phyloP scores from a whole-genome alignment of 1,139 yeast genomes.

The Hemisphaericaspora xylofermentans region DNA sequence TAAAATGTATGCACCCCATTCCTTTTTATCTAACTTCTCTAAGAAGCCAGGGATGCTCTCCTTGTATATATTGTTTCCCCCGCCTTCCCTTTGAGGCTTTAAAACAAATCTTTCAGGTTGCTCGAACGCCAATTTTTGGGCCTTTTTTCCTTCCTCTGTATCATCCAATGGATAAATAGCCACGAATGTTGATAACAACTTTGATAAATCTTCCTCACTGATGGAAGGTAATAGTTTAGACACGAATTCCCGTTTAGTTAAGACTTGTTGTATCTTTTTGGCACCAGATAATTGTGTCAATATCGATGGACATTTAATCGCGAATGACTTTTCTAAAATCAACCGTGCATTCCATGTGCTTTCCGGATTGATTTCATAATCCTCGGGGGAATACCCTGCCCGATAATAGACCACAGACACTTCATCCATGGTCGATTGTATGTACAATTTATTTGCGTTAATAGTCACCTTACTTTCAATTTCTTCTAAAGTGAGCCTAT shows the following conservation, averaged over 20 bases:
- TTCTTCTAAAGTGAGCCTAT: slow-evolving; percentile 67
- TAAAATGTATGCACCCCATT: slow-evolving; percentile 88
- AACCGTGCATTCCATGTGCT: slow-evolving; percentile 77
- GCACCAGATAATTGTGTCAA: slow-evolving; percentile 90
- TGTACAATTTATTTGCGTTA: slow-evolving; percentile 46
- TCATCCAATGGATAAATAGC: slow-evolving; percentile 82
- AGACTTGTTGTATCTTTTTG: slow-evolving; percentile 86
- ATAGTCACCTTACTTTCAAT: slow-evolving; percentile 44
- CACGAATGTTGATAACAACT: slow-evolving; percentile 68
- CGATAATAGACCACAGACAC: slow-evolving; percentile 87
- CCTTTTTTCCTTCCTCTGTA: slow-evolving; percentile 59
- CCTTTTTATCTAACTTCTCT: slow-evolving; percentile 55
- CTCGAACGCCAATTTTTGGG: slow-evolving; percentile 66
- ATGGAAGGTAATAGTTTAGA: slow-evolving; percentile 43
- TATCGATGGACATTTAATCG: slow-evolving; percentile 89
- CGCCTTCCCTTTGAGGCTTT: slow-evolving; percentile 97
- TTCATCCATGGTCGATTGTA: slow-evolving; percentile 60
- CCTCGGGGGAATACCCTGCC: slow-evolving; percentile 83
- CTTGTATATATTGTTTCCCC: slow-evolving; percentile 89
- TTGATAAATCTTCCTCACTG: slow-evolving; percentile 23
- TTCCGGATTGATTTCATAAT: slow-evolving; percentile 52
- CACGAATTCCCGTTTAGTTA: slow-evolving; percentile 57
- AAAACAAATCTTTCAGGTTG: slow-evolving; percentile 72
- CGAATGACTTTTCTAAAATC: slow-evolving; percentile 66
- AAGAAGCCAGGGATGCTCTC: slow-evolving; percentile 77